These are phyloP conservation scores for Hanseniaspora taiwanica DNA, from an alignment of 805 yeast species.

Conservation along the genomic window DNA sequence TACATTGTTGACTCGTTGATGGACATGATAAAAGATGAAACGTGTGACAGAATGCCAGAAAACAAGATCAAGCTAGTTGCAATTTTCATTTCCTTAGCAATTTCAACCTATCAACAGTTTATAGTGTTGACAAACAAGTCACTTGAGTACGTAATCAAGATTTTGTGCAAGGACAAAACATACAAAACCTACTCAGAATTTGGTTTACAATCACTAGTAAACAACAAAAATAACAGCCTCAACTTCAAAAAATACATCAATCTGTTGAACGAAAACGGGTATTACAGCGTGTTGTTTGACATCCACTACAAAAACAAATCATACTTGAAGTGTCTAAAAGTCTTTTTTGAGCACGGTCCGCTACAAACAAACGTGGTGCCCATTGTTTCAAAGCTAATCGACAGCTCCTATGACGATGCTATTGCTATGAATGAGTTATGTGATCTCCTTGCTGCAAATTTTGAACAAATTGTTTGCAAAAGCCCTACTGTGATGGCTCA, in stretches of 20 bases:
- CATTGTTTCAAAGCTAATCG: too few species aligned
- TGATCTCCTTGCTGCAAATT: neutral
- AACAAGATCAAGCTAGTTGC: constrained; percentile 29
- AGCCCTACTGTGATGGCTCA: neutral
- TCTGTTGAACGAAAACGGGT: constrained; percentile 12
- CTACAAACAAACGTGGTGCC: neutral
- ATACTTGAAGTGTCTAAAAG: constrained; percentile 3
- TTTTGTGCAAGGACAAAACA: constrained; percentile 18
- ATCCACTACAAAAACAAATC: constrained; percentile 8
- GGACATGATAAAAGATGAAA: constrained; percentile 33
- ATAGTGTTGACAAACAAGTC: constrained; percentile 53
- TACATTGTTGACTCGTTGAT: constrained; percentile 61
- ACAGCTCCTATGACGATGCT: neutral
- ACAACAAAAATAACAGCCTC: constrained; percentile 23
- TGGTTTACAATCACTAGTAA: constrained; percentile 59
- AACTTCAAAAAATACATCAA: constrained; percentile 13
- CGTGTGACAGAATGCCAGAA: constrained; percentile 21
- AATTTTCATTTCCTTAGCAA: constrained; percentile 66
- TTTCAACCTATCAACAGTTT: constrained; percentile 77
- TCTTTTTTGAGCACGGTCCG: neutral
- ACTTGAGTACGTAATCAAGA: constrained; percentile 31
- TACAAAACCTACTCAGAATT: constrained; percentile 51
- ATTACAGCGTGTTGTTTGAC: constrained; percentile 15
- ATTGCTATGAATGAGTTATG: constrained; percentile 1
- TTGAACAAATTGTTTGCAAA: neutral